Evolutionary conservation across 2,329 filamentous ascomycete species (phyloP), one percentile per base, ranked within the genome.

Genomic region (Colletotrichum sp.): DNA sequence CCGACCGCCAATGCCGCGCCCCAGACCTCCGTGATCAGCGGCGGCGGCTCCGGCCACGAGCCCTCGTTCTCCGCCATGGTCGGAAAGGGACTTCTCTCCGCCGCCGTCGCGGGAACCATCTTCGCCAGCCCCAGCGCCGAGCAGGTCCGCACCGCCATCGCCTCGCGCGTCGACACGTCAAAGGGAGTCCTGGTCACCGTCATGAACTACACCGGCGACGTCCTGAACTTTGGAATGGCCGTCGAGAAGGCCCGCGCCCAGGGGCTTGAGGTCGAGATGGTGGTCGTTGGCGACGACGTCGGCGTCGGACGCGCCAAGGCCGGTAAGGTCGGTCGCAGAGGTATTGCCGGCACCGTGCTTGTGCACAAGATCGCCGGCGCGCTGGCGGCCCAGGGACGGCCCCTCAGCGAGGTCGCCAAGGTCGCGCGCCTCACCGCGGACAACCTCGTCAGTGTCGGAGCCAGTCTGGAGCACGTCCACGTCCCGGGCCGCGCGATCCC

Each of bases 171-270:
- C 4, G 92, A 95, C 76, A 90, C 90, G 5, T 89, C 90, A 60
- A 90, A 92, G 77, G 96, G 96, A 28, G 94, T 98, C 2, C 84
- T 98, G 55, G 94, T 98, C n/a, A 93, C 96, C 7, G 95, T 98
- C 34, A 98, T 98, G 95, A 98, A 98, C 84, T 98, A 98, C 85
- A 98, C 95, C 2, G 95, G 95, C 48, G 95, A 96, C 83, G 92
- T 98, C 70, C 90, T 98, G 79, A 98, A 98, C 86, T 98, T 98
- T 82, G 96, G 96, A 71, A 94, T 98, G 90, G 96, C 94, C 1
- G 95, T 97, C 10, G 96, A 98, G 85, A 98, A 98, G 87, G 96
- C 96, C 18, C 93, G 94, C 74, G 95, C 95, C 2, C 91, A 92
- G 0, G 96, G 95, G 0, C 85, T 95, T 28, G 86, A 92, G 21